Evolutionary conservation across 345 rosid genomes (phyloP).

Genomic region (Brassica cretica): DNA sequence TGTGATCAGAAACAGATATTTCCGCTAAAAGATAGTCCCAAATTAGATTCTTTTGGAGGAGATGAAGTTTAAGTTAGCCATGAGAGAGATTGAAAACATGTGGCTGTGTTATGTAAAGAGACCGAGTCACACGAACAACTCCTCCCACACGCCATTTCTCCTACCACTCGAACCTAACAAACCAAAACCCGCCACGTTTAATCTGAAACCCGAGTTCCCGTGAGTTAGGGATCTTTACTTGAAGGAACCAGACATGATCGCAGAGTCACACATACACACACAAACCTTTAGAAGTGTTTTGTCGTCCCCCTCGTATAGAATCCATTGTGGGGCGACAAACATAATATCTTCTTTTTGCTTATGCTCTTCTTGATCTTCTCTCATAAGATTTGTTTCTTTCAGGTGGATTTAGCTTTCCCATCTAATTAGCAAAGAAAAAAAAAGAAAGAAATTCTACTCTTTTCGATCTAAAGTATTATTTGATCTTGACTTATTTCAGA

Average conservation of each 20-base stretch:
- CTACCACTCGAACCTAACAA: slow-evolving; percentile 35
- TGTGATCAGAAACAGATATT: slow-evolving; percentile 32
- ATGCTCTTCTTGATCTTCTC: slow-evolving; percentile 10
- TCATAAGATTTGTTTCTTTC: slow-evolving; percentile 1
- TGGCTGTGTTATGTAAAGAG: slow-evolving; percentile 30
- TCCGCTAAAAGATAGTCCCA: slow-evolving; percentile 26
- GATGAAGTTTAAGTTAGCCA: slow-evolving; percentile 30
- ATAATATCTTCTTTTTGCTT: slow-evolving; percentile 27
- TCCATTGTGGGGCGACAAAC: slow-evolving; percentile 40
- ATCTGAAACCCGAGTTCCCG: slow-evolving; percentile 34
- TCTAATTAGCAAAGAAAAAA: not conserved
- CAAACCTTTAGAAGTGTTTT: slow-evolving; percentile 8
- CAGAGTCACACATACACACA: slow-evolving; percentile 15
- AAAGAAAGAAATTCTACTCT: not conserved
- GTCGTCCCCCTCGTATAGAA: slow-evolving; percentile 42
- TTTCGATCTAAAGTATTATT: slow-evolving; percentile 8
- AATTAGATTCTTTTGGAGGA: slow-evolving; percentile 15
- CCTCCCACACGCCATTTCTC: slow-evolving; percentile 26
- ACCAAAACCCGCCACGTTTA: slow-evolving; percentile 33
- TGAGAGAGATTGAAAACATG: slow-evolving; percentile 25
- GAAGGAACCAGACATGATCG: slow-evolving; percentile 37
- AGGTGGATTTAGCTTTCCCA: slow-evolving; percentile 7
- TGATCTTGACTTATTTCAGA: not conserved
- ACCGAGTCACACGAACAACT: slow-evolving; percentile 39
- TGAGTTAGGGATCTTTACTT: slow-evolving; percentile 39